Percentiles rank a stretch among this genome's conserved stretches.
phyloP scores from a whole-genome alignment of 805 yeast species.

The Myxozyma nipponensis region DNA sequence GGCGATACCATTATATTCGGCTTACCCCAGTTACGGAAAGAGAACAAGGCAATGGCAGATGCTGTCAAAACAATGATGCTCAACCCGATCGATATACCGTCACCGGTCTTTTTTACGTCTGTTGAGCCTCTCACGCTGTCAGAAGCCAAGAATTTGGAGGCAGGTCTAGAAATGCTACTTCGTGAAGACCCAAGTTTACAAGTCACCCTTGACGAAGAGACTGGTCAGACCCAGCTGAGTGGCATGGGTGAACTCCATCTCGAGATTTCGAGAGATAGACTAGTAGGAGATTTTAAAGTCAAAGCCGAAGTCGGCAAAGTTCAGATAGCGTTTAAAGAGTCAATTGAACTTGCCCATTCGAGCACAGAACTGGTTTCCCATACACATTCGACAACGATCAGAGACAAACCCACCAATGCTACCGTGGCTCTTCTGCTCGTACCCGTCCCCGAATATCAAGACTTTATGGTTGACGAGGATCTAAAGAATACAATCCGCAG shows the following conservation, averaged over 20 bases:
- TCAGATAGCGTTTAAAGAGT: conserved; percentile 86
- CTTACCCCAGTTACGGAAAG: conserved; percentile 34
- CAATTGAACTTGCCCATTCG: conserved; percentile 36
- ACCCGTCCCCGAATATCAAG: conserved; percentile 34
- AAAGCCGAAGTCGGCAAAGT: conserved; percentile 76
- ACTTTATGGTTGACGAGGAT: conserved; percentile 38
- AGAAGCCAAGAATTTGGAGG: conserved; percentile 69
- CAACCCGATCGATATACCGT: conserved; percentile 79
- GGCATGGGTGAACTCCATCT: conserved; percentile 98
- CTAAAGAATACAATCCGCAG: conserved; percentile 41
- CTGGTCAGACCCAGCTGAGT: conserved; percentile 81
- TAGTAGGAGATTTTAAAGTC: conserved; percentile 78
- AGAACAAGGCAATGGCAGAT: background rate
- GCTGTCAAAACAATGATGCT: conserved; percentile 36
- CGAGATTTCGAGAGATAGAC: conserved; percentile 78
- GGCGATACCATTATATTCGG: conserved; percentile 77
- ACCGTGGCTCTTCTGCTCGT: conserved; percentile 34
- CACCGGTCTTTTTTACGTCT: conserved; percentile 85
- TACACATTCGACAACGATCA: conserved; percentile 26
- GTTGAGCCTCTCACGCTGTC: conserved; percentile 81
- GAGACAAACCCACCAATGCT: conserved; percentile 31
- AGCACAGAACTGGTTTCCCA: conserved; percentile 31
- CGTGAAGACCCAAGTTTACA: conserved; percentile 88
- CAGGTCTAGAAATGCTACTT: conserved; percentile 60
- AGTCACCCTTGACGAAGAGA: conserved; percentile 67